A percentile compares a stretch with the other conserved stretches of the same genome.
phyloP scores from a whole-genome alignment of 2,329 filamentous ascomycete genomes.

The Sclerotinia minor region DNA sequence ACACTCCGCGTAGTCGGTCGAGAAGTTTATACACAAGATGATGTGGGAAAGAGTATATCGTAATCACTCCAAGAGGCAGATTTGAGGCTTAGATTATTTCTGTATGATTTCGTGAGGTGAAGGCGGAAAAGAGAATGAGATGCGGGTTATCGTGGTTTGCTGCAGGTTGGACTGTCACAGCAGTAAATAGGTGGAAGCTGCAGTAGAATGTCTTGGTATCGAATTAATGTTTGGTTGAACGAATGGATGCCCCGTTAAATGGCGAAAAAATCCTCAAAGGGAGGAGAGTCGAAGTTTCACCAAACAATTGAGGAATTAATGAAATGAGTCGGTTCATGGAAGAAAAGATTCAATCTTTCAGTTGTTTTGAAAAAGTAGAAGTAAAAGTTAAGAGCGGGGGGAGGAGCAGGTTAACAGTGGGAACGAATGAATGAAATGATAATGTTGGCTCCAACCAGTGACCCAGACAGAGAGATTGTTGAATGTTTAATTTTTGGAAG shows the following conservation, averaged over 20 bases:
- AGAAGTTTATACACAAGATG: constrained; percentile 15
- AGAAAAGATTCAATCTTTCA: constrained; percentile 9
- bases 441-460: constrained; percentile 1
- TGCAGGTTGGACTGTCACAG: constrained; percentile 16
- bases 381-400: not conserved
- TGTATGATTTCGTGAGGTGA: constrained; percentile 11
- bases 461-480: not conserved
- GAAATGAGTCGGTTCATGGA: not conserved
- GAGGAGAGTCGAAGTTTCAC: constrained; percentile 13
- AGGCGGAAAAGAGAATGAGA: constrained; percentile 14
- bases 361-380: not conserved
- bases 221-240: constrained; percentile 13
- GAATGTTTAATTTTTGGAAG: not conserved
- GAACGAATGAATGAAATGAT: not conserved
- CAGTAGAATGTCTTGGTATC: constrained; percentile 21
- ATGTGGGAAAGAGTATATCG: constrained; percentile 8
- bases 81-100: constrained; percentile 4
- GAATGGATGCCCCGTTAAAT: constrained; percentile 8
- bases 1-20: constrained; percentile 14
- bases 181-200: constrained; percentile 20
- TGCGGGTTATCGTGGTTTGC: constrained; percentile 24
- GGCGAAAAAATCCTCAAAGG: constrained; percentile 11
- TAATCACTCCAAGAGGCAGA: not conserved
- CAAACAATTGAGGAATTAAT: not conserved
- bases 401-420: not conserved